Conservation (phyloP, 2,329 filamentous ascomycete genomes). For the Rhytidhysteron rufulum region DNA sequence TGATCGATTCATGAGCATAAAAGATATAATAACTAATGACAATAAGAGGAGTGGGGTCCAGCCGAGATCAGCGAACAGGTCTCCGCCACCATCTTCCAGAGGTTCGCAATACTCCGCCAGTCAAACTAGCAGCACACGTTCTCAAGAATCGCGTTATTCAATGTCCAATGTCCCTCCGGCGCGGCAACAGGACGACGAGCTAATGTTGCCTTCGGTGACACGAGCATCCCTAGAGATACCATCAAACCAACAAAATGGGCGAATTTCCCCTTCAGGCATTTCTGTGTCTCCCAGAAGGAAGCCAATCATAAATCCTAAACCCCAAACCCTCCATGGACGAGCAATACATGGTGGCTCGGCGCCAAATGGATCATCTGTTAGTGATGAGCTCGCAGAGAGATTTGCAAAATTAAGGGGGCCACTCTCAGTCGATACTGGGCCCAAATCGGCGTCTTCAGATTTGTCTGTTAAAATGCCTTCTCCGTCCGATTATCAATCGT, state of each 20-base stretch:
- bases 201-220: constrained; percentile 29
- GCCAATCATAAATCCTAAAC: constrained; percentile 60
- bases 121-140: constrained; percentile 5
- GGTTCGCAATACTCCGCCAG: constrained; percentile 5
- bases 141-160: constrained; percentile 5
- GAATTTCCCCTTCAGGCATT: constrained; percentile 15
- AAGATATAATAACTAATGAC: constrained; percentile 49
- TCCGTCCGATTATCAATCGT: constrained; percentile 33
- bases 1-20: constrained; percentile 45
- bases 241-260: constrained; percentile 14
- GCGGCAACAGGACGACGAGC: constrained; percentile 23
- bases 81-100: constrained; percentile 7
- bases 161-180: constrained; percentile 12
- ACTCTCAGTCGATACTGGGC: constrained; percentile 18
- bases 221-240: constrained; percentile 18
- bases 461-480: constrained; percentile 40
- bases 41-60: constrained; percentile 56
- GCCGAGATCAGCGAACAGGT: constrained; percentile 7
- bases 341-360: constrained; percentile 39
- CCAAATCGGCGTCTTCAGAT: constrained; percentile 20
- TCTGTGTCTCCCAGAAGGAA: constrained; percentile 22
- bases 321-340: constrained; percentile 62
- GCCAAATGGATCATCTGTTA: constrained; percentile 12
- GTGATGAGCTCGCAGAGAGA: constrained; percentile 31
- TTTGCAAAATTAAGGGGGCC: constrained; percentile 33